A percentile compares a stretch with the other conserved stretches of the same genome.
These are phyloP conservation scores for Pyricularia pennisetigena DNA, from an alignment of 2,329 filamentous ascomycete genomes.

Conservation along the genomic window DNA sequence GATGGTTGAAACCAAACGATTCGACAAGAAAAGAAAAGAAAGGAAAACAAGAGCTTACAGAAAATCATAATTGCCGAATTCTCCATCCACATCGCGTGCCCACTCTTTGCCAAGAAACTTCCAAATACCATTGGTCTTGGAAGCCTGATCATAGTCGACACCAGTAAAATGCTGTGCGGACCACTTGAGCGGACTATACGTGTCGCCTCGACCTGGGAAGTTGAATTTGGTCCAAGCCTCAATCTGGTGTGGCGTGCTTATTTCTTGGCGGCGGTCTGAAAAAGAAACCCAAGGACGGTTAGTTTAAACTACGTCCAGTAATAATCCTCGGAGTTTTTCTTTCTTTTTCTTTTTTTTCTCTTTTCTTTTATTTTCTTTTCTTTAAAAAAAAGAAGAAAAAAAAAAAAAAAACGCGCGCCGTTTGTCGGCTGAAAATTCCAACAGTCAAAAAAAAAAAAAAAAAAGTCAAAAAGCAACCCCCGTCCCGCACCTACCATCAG, in stretches of 20 bases:
- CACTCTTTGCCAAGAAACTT: slow-evolving; percentile 57
- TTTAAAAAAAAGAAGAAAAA: too few relatives aligned
- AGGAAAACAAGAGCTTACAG: slow-evolving; percentile 15
- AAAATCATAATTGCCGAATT: slow-evolving; percentile 53
- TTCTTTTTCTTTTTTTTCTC: too few relatives aligned
- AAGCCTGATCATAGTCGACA: slow-evolving; percentile 51
- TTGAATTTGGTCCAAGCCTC: slow-evolving; percentile 59
- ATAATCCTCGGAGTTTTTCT: too few relatives aligned
- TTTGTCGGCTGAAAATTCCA: too few relatives aligned
- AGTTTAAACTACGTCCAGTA: too few relatives aligned
- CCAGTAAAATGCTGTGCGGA: slow-evolving; percentile 59
- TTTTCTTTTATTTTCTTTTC: too few relatives aligned
- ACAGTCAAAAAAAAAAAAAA: background rate
- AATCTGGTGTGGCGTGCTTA: slow-evolving; percentile 49
- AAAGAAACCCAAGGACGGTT: background rate
- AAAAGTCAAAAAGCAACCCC: background rate
- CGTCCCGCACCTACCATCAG: slow-evolving; percentile 20
- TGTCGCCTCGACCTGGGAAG: slow-evolving; percentile 49
- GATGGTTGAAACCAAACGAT: too few relatives aligned
- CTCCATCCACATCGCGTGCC: slow-evolving; percentile 42
- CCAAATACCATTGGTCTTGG: slow-evolving; percentile 51
- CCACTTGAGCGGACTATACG: slow-evolving; percentile 54
- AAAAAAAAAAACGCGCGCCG: background rate
- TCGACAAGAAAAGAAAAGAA: too few relatives aligned
- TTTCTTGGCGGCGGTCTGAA: slow-evolving; percentile 43